These are phyloP conservation scores for Colletotrichum cordylinicola DNA, from an alignment of 2,329 filamentous ascomycete genomes.

Conservation along the genomic window DNA sequence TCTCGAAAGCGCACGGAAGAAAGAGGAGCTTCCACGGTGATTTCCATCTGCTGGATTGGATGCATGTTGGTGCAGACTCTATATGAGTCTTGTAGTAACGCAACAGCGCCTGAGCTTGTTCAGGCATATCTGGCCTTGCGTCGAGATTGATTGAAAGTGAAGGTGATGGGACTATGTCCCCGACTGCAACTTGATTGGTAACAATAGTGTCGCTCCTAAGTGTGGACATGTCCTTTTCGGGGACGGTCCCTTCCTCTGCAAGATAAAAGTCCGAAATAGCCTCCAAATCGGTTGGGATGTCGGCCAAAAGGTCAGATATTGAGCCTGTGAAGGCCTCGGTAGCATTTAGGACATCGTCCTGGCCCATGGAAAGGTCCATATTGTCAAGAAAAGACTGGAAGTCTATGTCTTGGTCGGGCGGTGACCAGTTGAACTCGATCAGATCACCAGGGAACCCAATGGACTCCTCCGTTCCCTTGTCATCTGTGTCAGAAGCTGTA, in stretches of 20 bases:
- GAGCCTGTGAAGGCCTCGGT: not conserved
- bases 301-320: not conserved
- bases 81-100: slow-evolving; percentile 28
- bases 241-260: not conserved
- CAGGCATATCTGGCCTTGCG: not conserved
- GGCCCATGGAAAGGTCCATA: not conserved
- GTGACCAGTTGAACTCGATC: not conserved
- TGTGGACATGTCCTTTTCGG: not conserved
- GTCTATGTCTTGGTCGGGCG: not conserved
- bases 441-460: not conserved
- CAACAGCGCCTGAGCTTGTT: slow-evolving; percentile 29
- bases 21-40: slow-evolving; percentile 50
- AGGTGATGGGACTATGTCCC: not conserved
- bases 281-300: not conserved
- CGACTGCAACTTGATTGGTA: not conserved
- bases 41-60: slow-evolving; percentile 35
- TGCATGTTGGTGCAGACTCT: not conserved
- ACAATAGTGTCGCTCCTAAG: not conserved
- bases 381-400: not conserved
- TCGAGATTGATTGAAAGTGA: not conserved
- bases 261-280: not conserved
- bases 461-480: not conserved
- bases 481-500: not conserved
- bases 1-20: slow-evolving; percentile 44
- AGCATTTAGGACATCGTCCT: not conserved